These are phyloP conservation scores for Boletus subparvulus DNA, from an alignment of 768 basidiomycete species.

Conservation along the genomic window DNA sequence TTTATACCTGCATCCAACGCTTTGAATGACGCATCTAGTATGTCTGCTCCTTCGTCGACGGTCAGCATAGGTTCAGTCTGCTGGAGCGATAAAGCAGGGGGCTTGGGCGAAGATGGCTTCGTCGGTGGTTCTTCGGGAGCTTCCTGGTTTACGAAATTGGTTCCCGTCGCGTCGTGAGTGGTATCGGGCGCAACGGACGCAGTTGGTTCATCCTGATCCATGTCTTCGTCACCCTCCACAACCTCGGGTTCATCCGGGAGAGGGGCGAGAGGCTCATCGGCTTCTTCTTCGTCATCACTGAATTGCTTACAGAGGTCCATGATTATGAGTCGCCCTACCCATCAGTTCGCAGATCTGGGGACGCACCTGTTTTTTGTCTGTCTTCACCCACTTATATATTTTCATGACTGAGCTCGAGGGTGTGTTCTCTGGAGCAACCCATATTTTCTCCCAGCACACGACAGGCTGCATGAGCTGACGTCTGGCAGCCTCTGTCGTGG, in stretches of 20 bases:
- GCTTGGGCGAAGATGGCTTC: conserved; percentile 67
- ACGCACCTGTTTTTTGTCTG: conserved; percentile 72
- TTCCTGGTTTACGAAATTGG: conserved; percentile 35
- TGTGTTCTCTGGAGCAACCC: conserved; percentile 59
- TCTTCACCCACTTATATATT: conserved; percentile 77
- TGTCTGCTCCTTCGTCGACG: conserved; percentile 39
- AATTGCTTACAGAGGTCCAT: conserved; percentile 60
- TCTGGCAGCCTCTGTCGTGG: conserved; percentile 77
- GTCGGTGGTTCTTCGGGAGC: conserved; percentile 51
- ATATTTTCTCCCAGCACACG: conserved; percentile 81
- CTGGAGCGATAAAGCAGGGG: conserved; percentile 57
- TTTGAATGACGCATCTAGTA: conserved; percentile 56
- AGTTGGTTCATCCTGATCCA: conserved; percentile 62
- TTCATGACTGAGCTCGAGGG: conserved; percentile 59
- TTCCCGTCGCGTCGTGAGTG: conserved; percentile 40
- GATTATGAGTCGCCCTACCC: neutral
- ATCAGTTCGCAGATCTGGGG: neutral
- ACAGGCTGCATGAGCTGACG: conserved; percentile 89
- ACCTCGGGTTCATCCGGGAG: conserved; percentile 76
- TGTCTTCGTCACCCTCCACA: conserved; percentile 72
- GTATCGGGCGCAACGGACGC: conserved; percentile 42
- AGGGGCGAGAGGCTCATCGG: conserved; percentile 77
- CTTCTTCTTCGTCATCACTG: conserved; percentile 80
- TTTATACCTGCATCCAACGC: conserved; percentile 49
- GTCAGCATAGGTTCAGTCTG: conserved; percentile 46